Conservation (phyloP, 1,284 basidiomycete species). For the Boletus smithii region DNA sequence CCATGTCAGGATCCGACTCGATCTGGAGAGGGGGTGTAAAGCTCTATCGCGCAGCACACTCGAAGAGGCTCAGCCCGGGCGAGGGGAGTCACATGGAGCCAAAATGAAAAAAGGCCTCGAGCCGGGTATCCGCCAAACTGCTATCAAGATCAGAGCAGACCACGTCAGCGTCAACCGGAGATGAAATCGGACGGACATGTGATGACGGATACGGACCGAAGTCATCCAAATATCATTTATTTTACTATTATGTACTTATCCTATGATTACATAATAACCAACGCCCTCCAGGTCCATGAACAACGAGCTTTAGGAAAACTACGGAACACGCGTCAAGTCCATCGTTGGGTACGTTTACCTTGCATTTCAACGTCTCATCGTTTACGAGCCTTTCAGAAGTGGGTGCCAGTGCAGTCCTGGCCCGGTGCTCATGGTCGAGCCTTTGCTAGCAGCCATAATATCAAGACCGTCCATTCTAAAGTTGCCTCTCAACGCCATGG, state of each 20-base stretch:
- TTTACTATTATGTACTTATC: neutral
- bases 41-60: constrained; percentile 20
- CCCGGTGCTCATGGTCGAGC: constrained; percentile 32
- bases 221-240: neutral
- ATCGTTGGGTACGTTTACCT: constrained; percentile 16
- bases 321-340: constrained; percentile 7
- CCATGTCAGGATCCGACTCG: neutral
- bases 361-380: neutral
- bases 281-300: neutral
- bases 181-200: neutral
- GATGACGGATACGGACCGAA: constrained; percentile 1
- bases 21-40: neutral
- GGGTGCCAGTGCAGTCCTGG: constrained; percentile 1
- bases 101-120: constrained; percentile 17
- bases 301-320: constrained; percentile 6
- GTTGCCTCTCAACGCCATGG: constrained; percentile 24
- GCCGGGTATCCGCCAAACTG: constrained; percentile 16
- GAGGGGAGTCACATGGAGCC: constrained; percentile 19
- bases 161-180: too few relatives aligned
- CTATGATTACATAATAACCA: constrained; percentile 25
- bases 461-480: constrained; percentile 22
- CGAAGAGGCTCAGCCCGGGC: too few relatives aligned
- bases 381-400: neutral
- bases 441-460: constrained; percentile 26
- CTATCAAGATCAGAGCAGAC: too few relatives aligned